phyloP scores from a whole-genome alignment of 768 basidiomycete genomes.

The Rubroboletus satanas region DNA sequence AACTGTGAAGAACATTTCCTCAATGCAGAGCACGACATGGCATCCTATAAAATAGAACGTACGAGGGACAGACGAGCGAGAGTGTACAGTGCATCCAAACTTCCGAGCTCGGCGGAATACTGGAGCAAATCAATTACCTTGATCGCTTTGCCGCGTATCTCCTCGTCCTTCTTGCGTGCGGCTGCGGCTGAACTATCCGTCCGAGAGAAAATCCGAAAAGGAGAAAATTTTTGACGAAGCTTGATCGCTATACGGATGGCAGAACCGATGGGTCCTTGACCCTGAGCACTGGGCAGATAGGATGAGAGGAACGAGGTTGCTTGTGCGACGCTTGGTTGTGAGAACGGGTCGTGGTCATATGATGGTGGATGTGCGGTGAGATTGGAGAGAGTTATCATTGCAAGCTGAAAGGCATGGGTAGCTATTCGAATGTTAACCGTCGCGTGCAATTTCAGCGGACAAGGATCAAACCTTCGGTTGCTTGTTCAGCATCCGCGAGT shows the following conservation, averaged over 20 bases:
- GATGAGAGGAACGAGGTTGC: slow-evolving; percentile 55
- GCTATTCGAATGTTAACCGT: slow-evolving; percentile 38
- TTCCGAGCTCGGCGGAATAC: slow-evolving; percentile 77
- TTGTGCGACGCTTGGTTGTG: slow-evolving; percentile 36
- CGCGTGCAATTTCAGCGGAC: not conserved
- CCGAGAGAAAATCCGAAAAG: slow-evolving; percentile 43
- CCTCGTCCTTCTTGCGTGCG: slow-evolving; percentile 59
- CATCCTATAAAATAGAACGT: slow-evolving; percentile 21
- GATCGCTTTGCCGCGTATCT: slow-evolving; percentile 64
- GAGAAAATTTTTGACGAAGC: slow-evolving; percentile 57
- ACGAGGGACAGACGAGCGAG: slow-evolving; percentile 68
- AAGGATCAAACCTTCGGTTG: slow-evolving; percentile 45
- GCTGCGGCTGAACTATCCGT: slow-evolving; percentile 39
- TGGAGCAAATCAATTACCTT: slow-evolving; percentile 79
- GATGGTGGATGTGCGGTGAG: slow-evolving; percentile 58
- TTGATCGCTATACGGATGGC: slow-evolving; percentile 63
- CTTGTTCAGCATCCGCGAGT: slow-evolving; percentile 37
- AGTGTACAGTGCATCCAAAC: slow-evolving; percentile 66
- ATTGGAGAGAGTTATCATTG: slow-evolving; percentile 60
- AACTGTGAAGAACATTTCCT: slow-evolving; percentile 41
- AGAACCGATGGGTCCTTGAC: slow-evolving; percentile 72
- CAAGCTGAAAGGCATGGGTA: slow-evolving; percentile 71
- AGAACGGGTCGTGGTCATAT: slow-evolving; percentile 49
- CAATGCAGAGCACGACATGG: not conserved
- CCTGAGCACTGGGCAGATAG: slow-evolving; percentile 68